Percentiles rank a stretch among this genome's conserved stretches.
phyloP scores from a whole-genome alignment of 305 asterid species.

The Rubia balearica region DNA sequence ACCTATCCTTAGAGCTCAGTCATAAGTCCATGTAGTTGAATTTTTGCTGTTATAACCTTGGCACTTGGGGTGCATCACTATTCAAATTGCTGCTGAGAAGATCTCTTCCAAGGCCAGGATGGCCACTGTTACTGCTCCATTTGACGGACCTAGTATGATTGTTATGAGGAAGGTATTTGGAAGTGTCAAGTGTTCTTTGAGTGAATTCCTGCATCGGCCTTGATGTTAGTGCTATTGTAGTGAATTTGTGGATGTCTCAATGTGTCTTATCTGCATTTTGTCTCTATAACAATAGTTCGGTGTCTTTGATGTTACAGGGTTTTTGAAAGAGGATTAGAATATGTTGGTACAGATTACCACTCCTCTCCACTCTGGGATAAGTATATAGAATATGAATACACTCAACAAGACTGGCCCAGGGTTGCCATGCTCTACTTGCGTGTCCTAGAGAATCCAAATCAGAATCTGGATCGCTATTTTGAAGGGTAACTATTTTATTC shows the following conservation, averaged over 20 bases:
- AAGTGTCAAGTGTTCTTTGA: slow-evolving; percentile 58
- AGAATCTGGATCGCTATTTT: slow-evolving; percentile 93
- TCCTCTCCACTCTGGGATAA: slow-evolving; percentile 98
- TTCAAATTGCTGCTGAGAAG: slow-evolving; percentile 68
- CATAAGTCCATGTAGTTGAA: slow-evolving; percentile 52
- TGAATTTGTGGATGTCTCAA: slow-evolving; percentile 30
- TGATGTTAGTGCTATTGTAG: slow-evolving; percentile 30
- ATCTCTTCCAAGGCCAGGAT: slow-evolving; percentile 72
- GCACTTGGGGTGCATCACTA: slow-evolving; percentile 87
- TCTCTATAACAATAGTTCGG: slow-evolving; percentile 21
- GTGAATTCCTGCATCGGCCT: slow-evolving; percentile 46
- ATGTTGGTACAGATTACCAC: slow-evolving; percentile 88
- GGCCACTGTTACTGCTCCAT: slow-evolving; percentile 61
- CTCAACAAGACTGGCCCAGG: slow-evolving; percentile 79
- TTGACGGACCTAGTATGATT: slow-evolving; percentile 80
- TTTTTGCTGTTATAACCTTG: slow-evolving; percentile 55
- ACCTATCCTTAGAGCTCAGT: slow-evolving; percentile 45
- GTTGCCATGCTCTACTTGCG: slow-evolving; percentile 81
- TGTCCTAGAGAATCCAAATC: slow-evolving; percentile 81
- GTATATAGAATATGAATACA: slow-evolving; percentile 80
- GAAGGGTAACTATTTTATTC: slow-evolving; percentile 59
- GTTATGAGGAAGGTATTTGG: slow-evolving; percentile 82
- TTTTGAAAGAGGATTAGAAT: slow-evolving; percentile 89
- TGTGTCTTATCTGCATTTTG: slow-evolving; percentile 17
- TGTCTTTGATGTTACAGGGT: slow-evolving; percentile 54